Evolutionary conservation across 257 asterid species (phyloP), one percentile per base, ranked within the genome.

Genomic region (Solanum sitiens): DNA sequence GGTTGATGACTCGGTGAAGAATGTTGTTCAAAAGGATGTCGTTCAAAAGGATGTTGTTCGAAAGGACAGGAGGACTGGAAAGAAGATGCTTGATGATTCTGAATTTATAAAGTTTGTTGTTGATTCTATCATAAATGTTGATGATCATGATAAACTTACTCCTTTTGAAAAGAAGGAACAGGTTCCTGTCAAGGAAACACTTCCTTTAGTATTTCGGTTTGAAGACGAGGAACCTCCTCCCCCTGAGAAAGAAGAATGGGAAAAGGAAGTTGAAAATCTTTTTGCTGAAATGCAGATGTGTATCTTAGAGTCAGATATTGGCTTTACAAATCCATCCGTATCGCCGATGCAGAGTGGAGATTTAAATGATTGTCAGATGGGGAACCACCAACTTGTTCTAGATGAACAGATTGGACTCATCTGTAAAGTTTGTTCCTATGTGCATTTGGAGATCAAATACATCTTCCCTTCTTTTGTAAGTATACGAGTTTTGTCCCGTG

Each of bases 401-500:
- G 96, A 94, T 63, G 99, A 96, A 44, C 91, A 92, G 45, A 94
- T 91, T 15, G 99, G 99, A 80, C 53, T 91, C 21, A 23, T 88
- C 14, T 96, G 98, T 93, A 87, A 40, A 83, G 83, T 50, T 67
- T 96, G 99, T 85, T 84, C 68, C 3, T 32, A 50, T 42, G 89
- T 95, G 86, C 83, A 89, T 15, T 70, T 91, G 45, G 95, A 94
- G 76, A 93, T 93, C 45, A 94, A 92, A 88, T 72, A 94, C 76
- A 89, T 94, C 68, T 88, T 93, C 15, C 99, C 99, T 8, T 83
- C 90, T 53, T 89, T 96, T 33, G 99, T 96, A 92, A 89, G 96
- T 88, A 35, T 15, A 67, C 23, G 7, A 30, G 4, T 25, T 30
- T 85, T 23, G 12, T 68, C 65, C 87, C 30, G 65, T 27, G 40